Evolutionary conservation across 164 flowering plant species (phyloP).

Genomic region (Santalum album): DNA sequence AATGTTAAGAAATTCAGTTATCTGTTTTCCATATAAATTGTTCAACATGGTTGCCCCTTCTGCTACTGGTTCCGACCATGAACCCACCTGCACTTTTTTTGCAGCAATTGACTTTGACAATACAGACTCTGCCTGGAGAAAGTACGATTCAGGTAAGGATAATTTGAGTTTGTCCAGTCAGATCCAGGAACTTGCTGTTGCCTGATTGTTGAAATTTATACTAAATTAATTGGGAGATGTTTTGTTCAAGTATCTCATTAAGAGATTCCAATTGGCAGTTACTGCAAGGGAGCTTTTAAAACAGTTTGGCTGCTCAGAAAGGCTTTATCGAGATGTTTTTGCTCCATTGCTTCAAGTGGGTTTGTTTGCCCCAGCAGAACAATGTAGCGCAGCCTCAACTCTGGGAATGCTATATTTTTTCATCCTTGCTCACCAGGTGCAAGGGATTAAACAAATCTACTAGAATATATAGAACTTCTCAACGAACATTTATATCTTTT

Average conservation of each 20-base stretch:
- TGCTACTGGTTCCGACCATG: too few species aligned
- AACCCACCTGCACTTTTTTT: slow-evolving; percentile 1
- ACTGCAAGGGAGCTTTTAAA: slow-evolving; percentile 76
- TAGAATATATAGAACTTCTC: not conserved
- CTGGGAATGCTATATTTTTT: slow-evolving; percentile 42
- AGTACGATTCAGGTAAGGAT: slow-evolving; percentile 49
- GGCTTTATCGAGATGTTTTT: slow-evolving; percentile 34
- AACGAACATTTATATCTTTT: not conserved
- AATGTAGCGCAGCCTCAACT: slow-evolving; percentile 63
- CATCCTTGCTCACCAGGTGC: slow-evolving; percentile 56
- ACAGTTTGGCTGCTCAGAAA: slow-evolving; percentile 55
- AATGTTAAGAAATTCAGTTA: too few species aligned
- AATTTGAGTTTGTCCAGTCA: not conserved
- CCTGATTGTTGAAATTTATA: not conserved
- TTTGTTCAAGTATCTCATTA: slow-evolving; percentile 11
- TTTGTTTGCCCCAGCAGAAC: slow-evolving; percentile 55
- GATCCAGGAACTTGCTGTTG: not conserved
- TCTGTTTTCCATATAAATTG: too few species aligned
- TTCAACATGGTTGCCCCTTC: too few species aligned
- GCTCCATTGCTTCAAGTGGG: slow-evolving; percentile 55
- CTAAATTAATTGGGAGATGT: not conserved
- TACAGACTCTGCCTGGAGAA: slow-evolving; percentile 62
- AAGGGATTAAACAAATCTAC: not conserved
- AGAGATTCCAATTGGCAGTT: slow-evolving; percentile 26
- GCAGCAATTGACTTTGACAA: slow-evolving; percentile 66